phyloP scores from a whole-genome alignment of 352 stramenopile species.

The Vaucheria bursata region DNA sequence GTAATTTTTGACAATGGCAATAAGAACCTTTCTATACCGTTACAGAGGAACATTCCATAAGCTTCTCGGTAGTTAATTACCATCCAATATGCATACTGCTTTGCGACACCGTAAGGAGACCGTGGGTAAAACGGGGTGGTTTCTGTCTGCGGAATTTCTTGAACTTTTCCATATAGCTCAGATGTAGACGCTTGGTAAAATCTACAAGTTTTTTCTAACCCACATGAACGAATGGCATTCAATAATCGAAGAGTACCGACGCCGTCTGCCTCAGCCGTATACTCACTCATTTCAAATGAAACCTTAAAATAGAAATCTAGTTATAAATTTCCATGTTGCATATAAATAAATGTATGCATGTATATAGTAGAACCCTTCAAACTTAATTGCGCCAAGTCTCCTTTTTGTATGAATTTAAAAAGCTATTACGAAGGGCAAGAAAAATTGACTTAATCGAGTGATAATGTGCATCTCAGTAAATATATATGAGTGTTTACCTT shows the following conservation, averaged over 20 bases:
- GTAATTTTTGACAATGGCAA: no score
- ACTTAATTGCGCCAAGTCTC: no score
- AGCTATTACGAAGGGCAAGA: no score
- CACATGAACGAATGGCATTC: slow-evolving; percentile 88
- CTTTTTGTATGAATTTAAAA: no score
- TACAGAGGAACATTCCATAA: slow-evolving; percentile 72
- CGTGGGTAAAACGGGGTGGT: slow-evolving; percentile 95
- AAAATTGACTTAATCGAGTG: no score
- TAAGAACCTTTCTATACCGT: no score
- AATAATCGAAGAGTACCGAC: slow-evolving; percentile 89
- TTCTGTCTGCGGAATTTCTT: slow-evolving; percentile 89
- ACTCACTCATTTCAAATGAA: slow-evolving; percentile 98
- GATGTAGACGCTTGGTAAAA: slow-evolving; percentile 83
- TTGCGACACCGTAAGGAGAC: slow-evolving; percentile 92
- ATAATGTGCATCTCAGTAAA: not conserved
- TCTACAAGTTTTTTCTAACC: slow-evolving; percentile 47
- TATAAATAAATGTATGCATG: no score
- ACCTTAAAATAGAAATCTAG: no score
- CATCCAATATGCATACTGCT: slow-evolving; percentile 98
- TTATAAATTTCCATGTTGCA: no score
- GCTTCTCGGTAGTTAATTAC: slow-evolving; percentile 93
- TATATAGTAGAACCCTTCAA: no score
- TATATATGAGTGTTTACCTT: no score
- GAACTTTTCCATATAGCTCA: slow-evolving; percentile 95
- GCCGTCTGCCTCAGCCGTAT: slow-evolving; percentile 94